These are phyloP conservation scores for Vitellaria paradoxa DNA, from an alignment of 179 eudicot genomes.

Conservation along the genomic window DNA sequence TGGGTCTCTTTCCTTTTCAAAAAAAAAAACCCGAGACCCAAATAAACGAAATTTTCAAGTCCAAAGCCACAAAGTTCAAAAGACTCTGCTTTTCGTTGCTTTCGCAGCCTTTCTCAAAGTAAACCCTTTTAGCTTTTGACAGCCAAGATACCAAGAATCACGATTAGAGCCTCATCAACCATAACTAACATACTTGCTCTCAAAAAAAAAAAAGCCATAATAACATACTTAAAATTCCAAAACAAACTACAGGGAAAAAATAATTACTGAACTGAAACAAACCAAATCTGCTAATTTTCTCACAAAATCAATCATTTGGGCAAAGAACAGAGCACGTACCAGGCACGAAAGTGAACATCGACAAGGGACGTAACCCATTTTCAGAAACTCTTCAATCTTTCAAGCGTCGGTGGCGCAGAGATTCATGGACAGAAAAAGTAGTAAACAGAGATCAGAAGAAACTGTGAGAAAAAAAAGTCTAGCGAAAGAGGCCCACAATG, in stretches of 20 bases:
- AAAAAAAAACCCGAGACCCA: background rate
- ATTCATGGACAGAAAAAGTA: background rate
- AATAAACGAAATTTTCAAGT: background rate
- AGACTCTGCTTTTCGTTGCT: background rate
- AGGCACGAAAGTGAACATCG: background rate
- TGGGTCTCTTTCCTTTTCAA: background rate
- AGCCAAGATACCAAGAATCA: background rate
- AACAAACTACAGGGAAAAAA: background rate
- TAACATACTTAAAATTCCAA: background rate
- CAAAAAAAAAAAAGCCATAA: background rate
- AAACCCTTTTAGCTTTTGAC: background rate
- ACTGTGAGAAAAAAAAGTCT: background rate
- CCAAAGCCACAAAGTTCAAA: background rate
- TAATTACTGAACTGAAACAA: background rate
- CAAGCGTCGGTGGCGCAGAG: constrained; percentile 3
- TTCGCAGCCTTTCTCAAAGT: background rate
- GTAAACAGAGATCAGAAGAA: background rate
- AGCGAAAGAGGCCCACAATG: background rate
- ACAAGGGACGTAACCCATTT: background rate
- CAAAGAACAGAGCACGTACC: constrained; percentile 6
- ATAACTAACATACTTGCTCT: too few species aligned
- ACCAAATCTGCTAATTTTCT: background rate
- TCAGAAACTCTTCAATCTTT: background rate
- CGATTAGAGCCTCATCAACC: too few species aligned
- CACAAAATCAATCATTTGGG: background rate